These are phyloP conservation scores for Rhizopogon vulgaris DNA, from an alignment of 768 basidiomycete genomes.

Conservation along the genomic window DNA sequence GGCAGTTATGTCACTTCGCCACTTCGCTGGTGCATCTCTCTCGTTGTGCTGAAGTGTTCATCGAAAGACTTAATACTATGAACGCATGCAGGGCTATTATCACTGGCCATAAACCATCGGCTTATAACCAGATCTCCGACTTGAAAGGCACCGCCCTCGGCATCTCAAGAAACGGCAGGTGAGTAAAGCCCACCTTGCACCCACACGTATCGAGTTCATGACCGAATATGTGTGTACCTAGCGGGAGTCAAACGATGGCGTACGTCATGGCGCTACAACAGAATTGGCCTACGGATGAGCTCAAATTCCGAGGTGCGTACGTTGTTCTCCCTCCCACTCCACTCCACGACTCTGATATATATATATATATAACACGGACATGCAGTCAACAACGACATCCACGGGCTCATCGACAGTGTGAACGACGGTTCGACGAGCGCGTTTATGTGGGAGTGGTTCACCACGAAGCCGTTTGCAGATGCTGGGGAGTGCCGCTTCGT, in stretches of 20 bases:
- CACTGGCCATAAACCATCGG: conserved; percentile 62
- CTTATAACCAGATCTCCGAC: conserved; percentile 65
- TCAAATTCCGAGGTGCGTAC: conserved; percentile 64
- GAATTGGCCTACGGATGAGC: conserved; percentile 61
- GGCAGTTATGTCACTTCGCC: conserved; percentile 90
- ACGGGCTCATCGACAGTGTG: conserved; percentile 76
- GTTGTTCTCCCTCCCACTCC: not conserved
- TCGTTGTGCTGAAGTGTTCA: no score
- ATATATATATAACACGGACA: no score
- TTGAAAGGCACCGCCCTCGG: conserved; percentile 80
- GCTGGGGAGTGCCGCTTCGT: conserved; percentile 80
- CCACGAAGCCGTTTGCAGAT: conserved; percentile 76
- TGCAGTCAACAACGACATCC: conserved; percentile 76
- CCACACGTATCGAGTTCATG: not conserved
- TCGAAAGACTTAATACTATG: no score
- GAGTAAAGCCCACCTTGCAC: not conserved
- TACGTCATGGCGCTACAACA: conserved; percentile 90
- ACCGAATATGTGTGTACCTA: conserved; percentile 15
- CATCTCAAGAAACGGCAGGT: conserved; percentile 87
- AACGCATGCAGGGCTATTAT: conserved; percentile 76
- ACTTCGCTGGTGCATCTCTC: conserved; percentile 63
- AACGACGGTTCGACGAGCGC: conserved; percentile 85
- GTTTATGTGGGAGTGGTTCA: conserved; percentile 97
- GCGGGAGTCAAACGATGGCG: conserved; percentile 93
- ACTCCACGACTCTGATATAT: not conserved